Percentiles rank a stretch among this genome's conserved stretches.
Conservation (phyloP, 805 yeast species). For the Alloascoidea africana region DNA sequence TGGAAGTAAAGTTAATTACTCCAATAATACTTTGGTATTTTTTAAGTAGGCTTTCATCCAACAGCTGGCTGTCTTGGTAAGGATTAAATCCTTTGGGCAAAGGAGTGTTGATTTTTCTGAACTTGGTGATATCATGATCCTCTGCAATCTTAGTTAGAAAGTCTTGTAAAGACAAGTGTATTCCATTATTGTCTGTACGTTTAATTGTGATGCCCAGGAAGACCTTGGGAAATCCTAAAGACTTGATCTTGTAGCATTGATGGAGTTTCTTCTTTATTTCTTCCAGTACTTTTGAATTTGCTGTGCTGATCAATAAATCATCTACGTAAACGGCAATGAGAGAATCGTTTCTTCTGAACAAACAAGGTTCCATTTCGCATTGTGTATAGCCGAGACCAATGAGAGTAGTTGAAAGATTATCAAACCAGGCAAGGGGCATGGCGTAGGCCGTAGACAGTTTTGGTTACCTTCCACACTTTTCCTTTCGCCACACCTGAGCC, state of each 20-base stretch:
- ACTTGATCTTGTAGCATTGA: background rate
- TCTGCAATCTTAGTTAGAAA: background rate
- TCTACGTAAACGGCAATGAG: background rate
- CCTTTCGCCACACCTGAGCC: background rate
- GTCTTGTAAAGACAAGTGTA: background rate
- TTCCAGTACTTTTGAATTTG: background rate
- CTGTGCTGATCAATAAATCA: background rate
- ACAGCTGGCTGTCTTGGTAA: background rate
- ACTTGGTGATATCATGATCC: background rate
- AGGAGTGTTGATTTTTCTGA: background rate
- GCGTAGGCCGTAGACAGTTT: slow-evolving; percentile 3
- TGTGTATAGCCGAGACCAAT: background rate
- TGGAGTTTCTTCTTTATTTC: background rate
- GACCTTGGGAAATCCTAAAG: background rate
- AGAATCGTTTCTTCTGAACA: background rate
- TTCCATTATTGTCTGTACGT: background rate
- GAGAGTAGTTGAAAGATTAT: background rate
- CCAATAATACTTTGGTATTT: background rate
- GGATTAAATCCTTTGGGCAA: background rate
- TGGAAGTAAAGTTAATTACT: background rate
- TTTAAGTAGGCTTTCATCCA: background rate
- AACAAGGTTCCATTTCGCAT: slow-evolving; percentile 1
- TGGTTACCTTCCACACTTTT: slow-evolving; percentile 2
- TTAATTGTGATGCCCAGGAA: background rate
- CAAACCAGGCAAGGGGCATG: slow-evolving; percentile 4